These are phyloP conservation scores for Lotmaria passim DNA, from an alignment of 208 protist species.

Conservation along the genomic window DNA sequence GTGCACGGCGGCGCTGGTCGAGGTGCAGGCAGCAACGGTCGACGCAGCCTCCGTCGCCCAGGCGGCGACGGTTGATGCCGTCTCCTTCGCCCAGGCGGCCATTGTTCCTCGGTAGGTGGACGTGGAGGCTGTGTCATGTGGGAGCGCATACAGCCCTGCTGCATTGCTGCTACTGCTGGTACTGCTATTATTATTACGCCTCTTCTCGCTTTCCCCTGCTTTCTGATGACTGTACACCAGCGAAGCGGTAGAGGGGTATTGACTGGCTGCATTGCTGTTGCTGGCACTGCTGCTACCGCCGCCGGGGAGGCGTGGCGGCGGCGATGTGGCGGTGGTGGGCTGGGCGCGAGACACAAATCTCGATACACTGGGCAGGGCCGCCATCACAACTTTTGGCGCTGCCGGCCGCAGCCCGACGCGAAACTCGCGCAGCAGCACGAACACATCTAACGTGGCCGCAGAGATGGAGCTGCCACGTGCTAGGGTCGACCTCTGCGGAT, in stretches of 20 bases:
- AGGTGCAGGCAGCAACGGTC: slow-evolving; percentile 3
- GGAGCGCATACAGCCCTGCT: neutral
- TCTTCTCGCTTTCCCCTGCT: too few species aligned
- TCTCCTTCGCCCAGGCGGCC: slow-evolving; percentile 23
- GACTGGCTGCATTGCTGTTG: neutral
- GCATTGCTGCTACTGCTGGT: neutral
- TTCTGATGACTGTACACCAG: too few species aligned
- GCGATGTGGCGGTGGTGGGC: neutral
- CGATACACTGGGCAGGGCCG: slow-evolving; percentile 24
- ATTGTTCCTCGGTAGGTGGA: slow-evolving; percentile 6
- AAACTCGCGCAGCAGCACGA: slow-evolving; percentile 42
- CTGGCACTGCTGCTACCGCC: neutral
- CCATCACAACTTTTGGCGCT: slow-evolving; percentile 11
- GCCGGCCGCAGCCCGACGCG: slow-evolving; percentile 39
- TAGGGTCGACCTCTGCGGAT: too few species aligned
- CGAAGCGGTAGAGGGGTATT: neutral
- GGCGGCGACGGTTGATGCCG: slow-evolving; percentile 13
- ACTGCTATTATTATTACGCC: neutral
- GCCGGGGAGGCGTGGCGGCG: neutral
- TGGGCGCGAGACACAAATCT: slow-evolving; percentile 11
- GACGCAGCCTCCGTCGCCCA: slow-evolving; percentile 26
- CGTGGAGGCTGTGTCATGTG: neutral
- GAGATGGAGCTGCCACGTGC: neutral
- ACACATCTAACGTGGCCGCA: neutral
- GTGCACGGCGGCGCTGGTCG: slow-evolving; percentile 17